Evolutionary conservation across 23 red algal genomes (phyloP), one percentile per base, ranked within the genome.

Genomic region (Gracilaria domingensis): DNA sequence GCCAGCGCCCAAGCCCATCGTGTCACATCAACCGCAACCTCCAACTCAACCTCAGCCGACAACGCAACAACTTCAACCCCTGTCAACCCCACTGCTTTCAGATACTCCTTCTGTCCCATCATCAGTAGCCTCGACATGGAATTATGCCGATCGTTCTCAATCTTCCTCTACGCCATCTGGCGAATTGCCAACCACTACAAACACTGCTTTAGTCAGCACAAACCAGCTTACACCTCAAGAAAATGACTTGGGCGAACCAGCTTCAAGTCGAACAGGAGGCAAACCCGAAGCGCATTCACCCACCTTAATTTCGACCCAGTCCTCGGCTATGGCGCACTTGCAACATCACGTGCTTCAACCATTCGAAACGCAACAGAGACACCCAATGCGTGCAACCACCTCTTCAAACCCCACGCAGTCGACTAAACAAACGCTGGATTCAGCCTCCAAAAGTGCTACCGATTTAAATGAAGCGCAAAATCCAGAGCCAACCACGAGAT

Each of bases 121-220:
- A 50, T 77, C 39, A 51, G 72, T 77, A 77, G 72, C 72, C 45
- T 50, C 72, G 72, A 45, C 72, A 49, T 77, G 72, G 72, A 45
- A 77, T 49, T 28, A 28, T 51, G 50, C 72, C 72, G 72, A 77
- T 25, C 39, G 30, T 25, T 51, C n/a, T n/a, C n/a, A n/a, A n/a
- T n/a, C 42, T 39, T 50, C 72, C 39, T 49, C 72, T 28, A 26
- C 42, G 18, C 34, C 72, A 16, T 77, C 40, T 30, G 4, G 40
- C 20, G 42, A 40, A 6, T 34, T 77, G 72, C 25, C 64, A 69
- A 69, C 14, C 32, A 77, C 38, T 29, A 29, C 72, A 77, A 77
- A 77, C 38, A 29, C 72, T 77, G 23, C 72, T 28, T 48, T 37
- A 77, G 39, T 42, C 30, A 50, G 39, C 45, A 25, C 25, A 49